Evolutionary conservation across 169 alveolate genomes (phyloP), one percentile per base, ranked within the genome.

Genomic region (Eimeria brunetti): DNA sequence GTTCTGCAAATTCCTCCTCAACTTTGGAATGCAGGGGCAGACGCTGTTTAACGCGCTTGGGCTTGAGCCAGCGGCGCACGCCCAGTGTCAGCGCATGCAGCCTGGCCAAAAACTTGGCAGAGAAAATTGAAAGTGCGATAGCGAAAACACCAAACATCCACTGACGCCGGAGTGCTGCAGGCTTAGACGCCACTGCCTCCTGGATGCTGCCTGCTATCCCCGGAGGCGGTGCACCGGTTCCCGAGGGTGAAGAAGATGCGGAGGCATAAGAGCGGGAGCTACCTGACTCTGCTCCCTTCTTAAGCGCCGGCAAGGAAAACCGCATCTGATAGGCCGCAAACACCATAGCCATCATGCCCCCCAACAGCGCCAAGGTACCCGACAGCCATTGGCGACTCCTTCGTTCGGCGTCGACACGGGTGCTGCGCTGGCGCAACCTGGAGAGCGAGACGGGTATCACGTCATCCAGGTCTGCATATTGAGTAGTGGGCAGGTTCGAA

Each of bases 361-460:
- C 92, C 76, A 85, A 24, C 60, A 85, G 81, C 8, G 92, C 80
- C 80, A 56, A 38, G 60, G 92, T 85, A 27, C 92, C 64, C 44
- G 92, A 85, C 6, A 36, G 51, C 92, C 81, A 85, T 41, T 85
- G 81, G 67, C 92, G 92, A 60, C 44, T 51, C 38, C 80, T 60
- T 62, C 56, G 80, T 67, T 62, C 92, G 16, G 81, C 92, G 20
- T 62, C 80, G 24, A 60, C 56, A 5, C 80, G 92, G 81, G 24
- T 38, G 38, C 76, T 85, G 24, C 92, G 80, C 27, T 58, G 60
- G 64, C 92, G 81, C 49, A 85, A 38, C n/a, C 62, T 41, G 64
- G 81, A 38, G 27, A 60, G 80, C 30, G 80, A 36, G 60, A 58
- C 9, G 22, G 56, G 53, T 30, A 27, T 30, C 9, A 6, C 49